Evolutionary conservation across 202 grass and related monocot genomes (phyloP).

Genomic region (Thinopyrum obtusiflorum): DNA sequence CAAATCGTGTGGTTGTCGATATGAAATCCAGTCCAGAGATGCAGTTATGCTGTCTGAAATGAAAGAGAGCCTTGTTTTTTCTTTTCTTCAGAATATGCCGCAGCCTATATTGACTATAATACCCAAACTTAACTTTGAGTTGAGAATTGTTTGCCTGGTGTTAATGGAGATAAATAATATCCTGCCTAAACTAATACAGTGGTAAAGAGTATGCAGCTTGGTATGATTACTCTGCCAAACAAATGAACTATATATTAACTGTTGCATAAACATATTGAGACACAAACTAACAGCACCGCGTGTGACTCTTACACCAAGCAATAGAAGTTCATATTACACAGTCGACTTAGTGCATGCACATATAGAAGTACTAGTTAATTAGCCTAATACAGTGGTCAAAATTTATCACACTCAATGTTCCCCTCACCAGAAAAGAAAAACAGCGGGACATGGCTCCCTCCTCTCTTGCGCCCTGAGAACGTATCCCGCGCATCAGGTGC

Average conservation of each 20-base stretch:
- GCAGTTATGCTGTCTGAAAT: neutral
- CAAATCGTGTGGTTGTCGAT: conserved; percentile 17
- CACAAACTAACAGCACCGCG: neutral
- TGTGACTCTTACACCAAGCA: neutral
- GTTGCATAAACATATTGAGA: neutral
- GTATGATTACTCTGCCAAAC: neutral
- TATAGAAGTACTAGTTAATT: neutral
- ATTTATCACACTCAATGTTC: neutral
- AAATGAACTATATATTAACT: neutral
- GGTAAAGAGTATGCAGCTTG: neutral
- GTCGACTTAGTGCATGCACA: neutral
- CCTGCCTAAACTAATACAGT: neutral
- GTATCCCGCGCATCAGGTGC: too few species aligned
- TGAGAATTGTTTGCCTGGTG: neutral
- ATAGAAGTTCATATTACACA: neutral
- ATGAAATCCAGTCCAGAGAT: neutral
- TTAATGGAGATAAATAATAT: neutral
- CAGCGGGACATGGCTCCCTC: too few species aligned
- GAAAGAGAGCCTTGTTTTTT: neutral
- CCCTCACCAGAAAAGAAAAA: too few species aligned
- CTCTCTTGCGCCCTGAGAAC: too few species aligned
- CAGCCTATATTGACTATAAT: neutral
- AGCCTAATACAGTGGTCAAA: neutral
- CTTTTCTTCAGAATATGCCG: neutral
- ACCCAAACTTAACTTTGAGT: neutral